These are phyloP conservation scores for Vitis cinerea DNA, from an alignment of 164 flowering plant genomes.

Conservation along the genomic window DNA sequence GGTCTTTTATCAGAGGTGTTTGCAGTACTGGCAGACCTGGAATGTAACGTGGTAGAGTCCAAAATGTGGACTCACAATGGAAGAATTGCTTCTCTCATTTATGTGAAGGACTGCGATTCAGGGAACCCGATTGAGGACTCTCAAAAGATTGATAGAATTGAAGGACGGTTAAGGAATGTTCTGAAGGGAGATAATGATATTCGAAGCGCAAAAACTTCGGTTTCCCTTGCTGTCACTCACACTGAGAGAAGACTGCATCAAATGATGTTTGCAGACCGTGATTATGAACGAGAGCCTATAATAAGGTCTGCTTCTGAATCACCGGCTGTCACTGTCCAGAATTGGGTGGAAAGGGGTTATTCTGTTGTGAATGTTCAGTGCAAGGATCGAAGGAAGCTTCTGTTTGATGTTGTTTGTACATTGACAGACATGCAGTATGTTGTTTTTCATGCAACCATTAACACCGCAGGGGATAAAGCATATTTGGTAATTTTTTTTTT, in stretches of 20 bases:
- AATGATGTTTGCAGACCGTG: slow-evolving; percentile 84
- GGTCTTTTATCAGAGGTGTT: slow-evolving; percentile 80
- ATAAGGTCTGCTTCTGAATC: slow-evolving; percentile 19
- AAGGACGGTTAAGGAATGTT: slow-evolving; percentile 55
- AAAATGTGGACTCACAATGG: slow-evolving; percentile 90
- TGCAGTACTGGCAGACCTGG: slow-evolving; percentile 64
- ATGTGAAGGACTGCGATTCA: slow-evolving; percentile 57
- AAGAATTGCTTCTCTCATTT: slow-evolving; percentile 63
- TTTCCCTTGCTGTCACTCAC: slow-evolving; percentile 61
- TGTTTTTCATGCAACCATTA: slow-evolving; percentile 62
- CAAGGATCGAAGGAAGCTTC: slow-evolving; percentile 56
- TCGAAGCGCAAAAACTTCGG: slow-evolving; percentile 58
- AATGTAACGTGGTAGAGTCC: slow-evolving; percentile 72
- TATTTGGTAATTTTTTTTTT: slow-evolving; percentile 36
- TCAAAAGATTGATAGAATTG: slow-evolving; percentile 44
- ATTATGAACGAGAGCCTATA: slow-evolving; percentile 50
- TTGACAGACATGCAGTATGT: slow-evolving; percentile 74
- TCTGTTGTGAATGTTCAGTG: slow-evolving; percentile 65
- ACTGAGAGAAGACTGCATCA: slow-evolving; percentile 79
- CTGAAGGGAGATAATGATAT: slow-evolving; percentile 70
- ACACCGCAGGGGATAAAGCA: slow-evolving; percentile 44
- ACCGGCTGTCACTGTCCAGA: slow-evolving; percentile 51
- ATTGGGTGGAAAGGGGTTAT: slow-evolving; percentile 57
- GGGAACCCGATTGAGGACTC: slow-evolving; percentile 65
- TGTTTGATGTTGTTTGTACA: slow-evolving; percentile 72